These are phyloP conservation scores for Candida saitoana DNA, from an alignment of 805 yeast genomes.

Conservation along the genomic window DNA sequence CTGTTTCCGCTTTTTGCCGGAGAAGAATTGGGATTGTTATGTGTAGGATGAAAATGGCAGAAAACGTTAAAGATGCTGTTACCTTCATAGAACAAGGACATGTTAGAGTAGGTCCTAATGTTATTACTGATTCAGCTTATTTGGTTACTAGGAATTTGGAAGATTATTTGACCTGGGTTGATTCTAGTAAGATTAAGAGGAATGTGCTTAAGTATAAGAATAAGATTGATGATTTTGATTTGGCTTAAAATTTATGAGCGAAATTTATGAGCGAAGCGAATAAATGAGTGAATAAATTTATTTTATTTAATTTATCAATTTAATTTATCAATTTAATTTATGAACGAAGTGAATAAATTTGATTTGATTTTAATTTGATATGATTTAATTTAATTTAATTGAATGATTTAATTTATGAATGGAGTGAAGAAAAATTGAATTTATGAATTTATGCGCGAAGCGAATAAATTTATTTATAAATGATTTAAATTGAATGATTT, in stretches of 20 bases:
- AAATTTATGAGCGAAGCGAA: too few species aligned
- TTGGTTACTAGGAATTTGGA: slow-evolving; percentile 91
- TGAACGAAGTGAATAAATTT: too few species aligned
- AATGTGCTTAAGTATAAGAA: slow-evolving; percentile 86
- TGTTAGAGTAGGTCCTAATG: slow-evolving; percentile 93
- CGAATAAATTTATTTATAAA: too few species aligned
- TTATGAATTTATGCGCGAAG: too few species aligned
- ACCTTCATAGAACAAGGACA: slow-evolving; percentile 95
- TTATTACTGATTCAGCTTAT: slow-evolving; percentile 93
- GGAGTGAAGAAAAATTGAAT: too few species aligned
- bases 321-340: too few species aligned
- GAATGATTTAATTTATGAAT: too few species aligned
- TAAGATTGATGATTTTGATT: slow-evolving; percentile 56
- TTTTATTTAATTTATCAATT: too few species aligned
- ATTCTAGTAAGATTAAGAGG: slow-evolving; percentile 85
- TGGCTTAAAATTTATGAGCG: slow-evolving; percentile 22
- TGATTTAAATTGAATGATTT: too few species aligned
- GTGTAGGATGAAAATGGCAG: slow-evolving; percentile 93
- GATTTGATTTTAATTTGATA: too few species aligned
- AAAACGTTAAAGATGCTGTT: slow-evolving; percentile 81
- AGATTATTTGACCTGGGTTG: slow-evolving; percentile 98
- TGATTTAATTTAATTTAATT: too few species aligned
- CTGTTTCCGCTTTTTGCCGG: slow-evolving; percentile 90
- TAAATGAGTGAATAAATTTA: too few species aligned
- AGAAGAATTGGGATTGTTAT: slow-evolving; percentile 91